Conservation (phyloP, 163 green algal species). For the Dunaliella salina region DNA sequence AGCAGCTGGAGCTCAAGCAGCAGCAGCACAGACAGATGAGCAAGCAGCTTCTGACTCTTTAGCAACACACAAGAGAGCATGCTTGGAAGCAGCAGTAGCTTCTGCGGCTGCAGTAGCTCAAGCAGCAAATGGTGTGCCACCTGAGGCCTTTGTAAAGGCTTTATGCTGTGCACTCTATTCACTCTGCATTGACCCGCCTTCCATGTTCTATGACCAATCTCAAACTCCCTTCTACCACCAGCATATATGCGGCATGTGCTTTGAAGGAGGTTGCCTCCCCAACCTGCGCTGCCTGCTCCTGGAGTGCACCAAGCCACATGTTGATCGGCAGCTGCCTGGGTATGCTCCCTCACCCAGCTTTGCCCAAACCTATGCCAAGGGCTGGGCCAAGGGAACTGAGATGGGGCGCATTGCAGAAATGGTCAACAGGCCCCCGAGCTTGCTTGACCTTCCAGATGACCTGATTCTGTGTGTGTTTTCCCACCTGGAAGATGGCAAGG, state of each 20-base stretch:
- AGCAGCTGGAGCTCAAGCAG: too few relatives aligned
- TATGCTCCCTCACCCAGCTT: conserved; percentile 1
- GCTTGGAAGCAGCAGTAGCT: neutral
- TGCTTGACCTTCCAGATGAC: too few relatives aligned
- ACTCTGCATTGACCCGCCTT: neutral
- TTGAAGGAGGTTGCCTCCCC: neutral
- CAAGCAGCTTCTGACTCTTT: too few relatives aligned
- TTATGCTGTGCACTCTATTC: neutral
- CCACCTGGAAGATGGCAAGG: too few relatives aligned
- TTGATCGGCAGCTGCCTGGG: neutral
- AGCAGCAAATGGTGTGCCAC: neutral
- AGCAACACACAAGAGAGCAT: too few relatives aligned
- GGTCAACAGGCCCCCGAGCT: too few relatives aligned
- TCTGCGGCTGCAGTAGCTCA: neutral
- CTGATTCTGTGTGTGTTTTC: too few relatives aligned
- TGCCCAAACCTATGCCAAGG: neutral
- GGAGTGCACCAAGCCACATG: neutral
- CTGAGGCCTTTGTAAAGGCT: neutral
- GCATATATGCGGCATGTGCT: neutral
- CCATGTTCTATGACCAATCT: too few relatives aligned
- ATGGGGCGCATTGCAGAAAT: neutral
- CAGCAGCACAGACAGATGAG: too few relatives aligned
- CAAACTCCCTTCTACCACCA: too few relatives aligned
- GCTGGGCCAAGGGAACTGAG: neutral
- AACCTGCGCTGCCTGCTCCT: neutral